Base-by-base conservation (phyloP, 345 rosid species). In the Moricandia moricandioides region DNA sequence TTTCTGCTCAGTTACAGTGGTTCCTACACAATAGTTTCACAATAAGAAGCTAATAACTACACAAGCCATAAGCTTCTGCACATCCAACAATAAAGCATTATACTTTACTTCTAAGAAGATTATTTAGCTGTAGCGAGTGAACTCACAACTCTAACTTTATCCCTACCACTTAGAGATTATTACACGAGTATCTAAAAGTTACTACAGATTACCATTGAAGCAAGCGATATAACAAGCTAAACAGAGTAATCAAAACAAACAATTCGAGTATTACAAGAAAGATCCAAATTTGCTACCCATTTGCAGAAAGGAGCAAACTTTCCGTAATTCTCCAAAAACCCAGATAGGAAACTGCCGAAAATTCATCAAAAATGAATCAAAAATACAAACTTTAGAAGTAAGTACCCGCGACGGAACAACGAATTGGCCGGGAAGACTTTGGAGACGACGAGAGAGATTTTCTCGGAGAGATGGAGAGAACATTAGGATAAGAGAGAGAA, bases 381-480 rank as follows among this genome's bases (percentile, higher is more conserved):
- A 69, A 3, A 0, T 5, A 55, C 18, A 63, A 79, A 68, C 31
- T 0, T 16, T 49, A 34, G 45, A 40, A 6, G 17, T 8, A 54
- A 10, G 7, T 80, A 94, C 97, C 97, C 69, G 84, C 90, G 67
- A 86, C 83, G n/a, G 91, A 65, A 62, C 95, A 89, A 65, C 75
- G 85, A 83, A 87, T 59, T 67, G 66, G 45, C 66, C 85, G 82
- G 65, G 78, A 59, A n/a, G 81, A 85, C 69, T 80, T 87, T 0
- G 85, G 65, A 76, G 52, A 35, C 39, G 75, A 78, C 45, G 75
- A 78, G 39, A 52, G 62, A 17, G 73, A 82, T 66, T 67, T 80
- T 37, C 82, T 49, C 3, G 86, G 83, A 72, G 81, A 75, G 69
- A 79, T 21, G 3, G 85, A 69, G 62, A 87, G 72, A 68, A 82